A percentile compares a stretch with the other conserved stretches of the same genome.
phyloP scores from a whole-genome alignment of 2,329 filamentous ascomycete genomes.

The Aspergillus sp. region DNA sequence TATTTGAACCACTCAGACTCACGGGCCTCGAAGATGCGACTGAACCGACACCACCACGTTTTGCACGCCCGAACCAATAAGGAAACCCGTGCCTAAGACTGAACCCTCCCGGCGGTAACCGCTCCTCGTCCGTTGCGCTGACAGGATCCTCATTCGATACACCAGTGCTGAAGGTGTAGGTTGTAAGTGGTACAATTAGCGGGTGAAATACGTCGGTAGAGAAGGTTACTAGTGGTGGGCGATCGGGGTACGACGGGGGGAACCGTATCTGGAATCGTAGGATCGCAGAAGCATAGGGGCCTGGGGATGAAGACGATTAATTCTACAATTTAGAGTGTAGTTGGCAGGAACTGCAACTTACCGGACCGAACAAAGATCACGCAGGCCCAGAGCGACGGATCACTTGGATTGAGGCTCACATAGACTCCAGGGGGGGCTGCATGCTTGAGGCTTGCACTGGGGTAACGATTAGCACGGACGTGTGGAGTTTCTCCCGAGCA shows the following conservation, averaged over 20 bases:
- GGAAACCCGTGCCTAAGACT: conserved; percentile 89
- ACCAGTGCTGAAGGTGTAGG: conserved; percentile 85
- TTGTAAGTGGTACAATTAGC: conserved; percentile 87
- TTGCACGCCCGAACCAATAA: conserved; percentile 73
- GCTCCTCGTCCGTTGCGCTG: conserved; percentile 78
- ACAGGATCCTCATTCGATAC: conserved; percentile 73
- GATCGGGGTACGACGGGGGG: conserved; percentile 72
- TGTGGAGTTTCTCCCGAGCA: not conserved
- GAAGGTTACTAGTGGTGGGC: conserved; percentile 84
- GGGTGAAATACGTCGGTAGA: conserved; percentile 94
- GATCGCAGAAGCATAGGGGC: conserved; percentile 83
- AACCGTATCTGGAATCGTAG: conserved; percentile 90
- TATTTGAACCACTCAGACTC: conserved; percentile 40
- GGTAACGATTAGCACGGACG: not conserved
- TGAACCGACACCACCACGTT: conserved; percentile 41
- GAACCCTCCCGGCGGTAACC: conserved; percentile 84
- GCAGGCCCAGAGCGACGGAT: conserved; percentile 83
- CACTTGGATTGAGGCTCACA: conserved; percentile 76
- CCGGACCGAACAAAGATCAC: conserved; percentile 88
- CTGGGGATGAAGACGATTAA: conserved; percentile 45
- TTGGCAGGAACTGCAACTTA: conserved; percentile 37
- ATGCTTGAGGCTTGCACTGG: conserved; percentile 75
- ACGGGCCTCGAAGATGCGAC: conserved; percentile 41
- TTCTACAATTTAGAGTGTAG: not conserved
- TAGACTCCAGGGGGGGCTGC: conserved; percentile 84